A percentile compares a stretch with the other conserved stretches of the same genome.
phyloP scores from a whole-genome alignment of 331 rosid species.

The Arachis monticola region DNA sequence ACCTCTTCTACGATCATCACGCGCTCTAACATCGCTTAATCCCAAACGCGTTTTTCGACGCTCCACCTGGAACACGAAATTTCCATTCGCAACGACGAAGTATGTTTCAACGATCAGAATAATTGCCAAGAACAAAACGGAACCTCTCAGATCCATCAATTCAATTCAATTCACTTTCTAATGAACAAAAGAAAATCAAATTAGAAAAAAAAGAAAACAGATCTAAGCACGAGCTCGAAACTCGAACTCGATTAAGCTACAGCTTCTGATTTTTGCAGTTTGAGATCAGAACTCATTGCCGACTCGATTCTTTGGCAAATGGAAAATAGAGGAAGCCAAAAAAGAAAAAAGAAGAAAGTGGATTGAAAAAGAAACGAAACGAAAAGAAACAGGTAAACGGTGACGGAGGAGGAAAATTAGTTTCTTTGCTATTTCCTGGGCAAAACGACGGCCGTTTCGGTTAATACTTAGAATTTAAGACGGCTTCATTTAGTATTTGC shows the following conservation, averaged over 20 bases:
- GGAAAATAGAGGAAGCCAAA: too few relatives aligned
- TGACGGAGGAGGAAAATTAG: neutral
- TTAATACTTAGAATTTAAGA: neutral
- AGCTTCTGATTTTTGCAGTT: neutral
- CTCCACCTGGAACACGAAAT: slow-evolving; percentile 63
- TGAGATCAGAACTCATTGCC: slow-evolving; percentile 5
- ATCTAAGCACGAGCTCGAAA: slow-evolving; percentile 14
- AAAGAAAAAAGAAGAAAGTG: neutral
- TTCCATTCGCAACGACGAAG: slow-evolving; percentile 46
- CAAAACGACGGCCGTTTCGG: slow-evolving; percentile 32
- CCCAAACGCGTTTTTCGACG: slow-evolving; percentile 50
- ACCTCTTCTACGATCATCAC: slow-evolving; percentile 71
- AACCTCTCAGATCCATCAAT: slow-evolving; percentile 55
- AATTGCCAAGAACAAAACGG: slow-evolving; percentile 32
- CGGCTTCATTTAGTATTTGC: neutral
- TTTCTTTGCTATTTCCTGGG: slow-evolving; percentile 24
- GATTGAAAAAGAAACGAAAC: neutral
- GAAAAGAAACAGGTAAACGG: slow-evolving; percentile 7
- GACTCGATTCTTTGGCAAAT: neutral
- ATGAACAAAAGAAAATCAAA: neutral
- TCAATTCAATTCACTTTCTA: neutral
- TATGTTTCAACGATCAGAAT: slow-evolving; percentile 40
- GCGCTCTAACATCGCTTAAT: slow-evolving; percentile 57
- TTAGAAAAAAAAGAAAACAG: slow-evolving; percentile 11
- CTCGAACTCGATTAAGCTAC: slow-evolving; percentile 20